Conservation (phyloP, 176 grass and related monocot genomes). For the bread wheat (Triticum aestivum) region DNA sequence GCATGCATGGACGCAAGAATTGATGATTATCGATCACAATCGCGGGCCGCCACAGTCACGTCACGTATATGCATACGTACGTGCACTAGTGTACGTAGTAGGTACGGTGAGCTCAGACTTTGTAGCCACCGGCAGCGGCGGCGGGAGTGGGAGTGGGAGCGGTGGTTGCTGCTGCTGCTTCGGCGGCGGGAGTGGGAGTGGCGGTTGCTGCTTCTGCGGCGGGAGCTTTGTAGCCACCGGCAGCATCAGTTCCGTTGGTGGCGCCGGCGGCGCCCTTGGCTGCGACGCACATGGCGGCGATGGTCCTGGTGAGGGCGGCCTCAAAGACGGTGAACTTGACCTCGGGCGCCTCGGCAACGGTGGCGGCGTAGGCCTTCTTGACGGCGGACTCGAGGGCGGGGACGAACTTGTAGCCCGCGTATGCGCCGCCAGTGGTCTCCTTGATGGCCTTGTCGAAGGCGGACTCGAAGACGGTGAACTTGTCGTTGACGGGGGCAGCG, state of each 20-base stretch:
- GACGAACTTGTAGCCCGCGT: not conserved
- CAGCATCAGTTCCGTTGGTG: not conserved
- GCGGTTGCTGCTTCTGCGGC: too few species aligned
- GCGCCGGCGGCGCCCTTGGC: not conserved
- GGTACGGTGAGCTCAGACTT: too few species aligned
- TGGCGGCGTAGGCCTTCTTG: not conserved
- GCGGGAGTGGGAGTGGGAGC: too few species aligned
- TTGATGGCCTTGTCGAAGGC: not conserved
- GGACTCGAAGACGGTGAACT: not conserved
- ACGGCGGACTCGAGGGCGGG: not conserved
- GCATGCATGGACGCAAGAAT: not conserved
- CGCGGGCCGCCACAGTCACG: not conserved
- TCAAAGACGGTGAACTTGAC: not conserved
- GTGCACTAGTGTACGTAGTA: too few species aligned
- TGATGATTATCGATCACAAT: not conserved
- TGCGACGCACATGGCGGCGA: not conserved
- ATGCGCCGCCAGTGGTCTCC: not conserved
- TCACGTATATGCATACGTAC: too few species aligned
- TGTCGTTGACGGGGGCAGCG: not conserved
- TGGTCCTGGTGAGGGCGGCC: not conserved
- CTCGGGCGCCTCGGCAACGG: not conserved
- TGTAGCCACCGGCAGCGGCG: too few species aligned
- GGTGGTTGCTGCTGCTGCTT: not conserved
- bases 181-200: too few species aligned
- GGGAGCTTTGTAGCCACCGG: not conserved